Conservation (phyloP, 1,139 yeast species). For the Geotrichum klebahnii region DNA sequence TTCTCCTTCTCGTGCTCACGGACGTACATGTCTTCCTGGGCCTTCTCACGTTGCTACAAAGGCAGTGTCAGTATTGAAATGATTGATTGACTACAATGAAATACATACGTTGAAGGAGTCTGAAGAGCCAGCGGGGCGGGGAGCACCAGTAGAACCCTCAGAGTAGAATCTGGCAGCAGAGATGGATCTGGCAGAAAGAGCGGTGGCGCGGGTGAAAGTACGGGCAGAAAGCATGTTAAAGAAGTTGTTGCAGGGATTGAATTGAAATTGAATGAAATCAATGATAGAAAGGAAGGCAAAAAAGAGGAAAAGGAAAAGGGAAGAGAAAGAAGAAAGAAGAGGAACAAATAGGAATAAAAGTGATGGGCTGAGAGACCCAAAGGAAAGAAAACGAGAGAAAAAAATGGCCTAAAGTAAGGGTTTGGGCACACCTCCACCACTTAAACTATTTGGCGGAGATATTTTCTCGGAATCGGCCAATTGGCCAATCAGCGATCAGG, state of each 20-base stretch:
- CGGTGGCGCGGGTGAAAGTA: constrained; percentile 15
- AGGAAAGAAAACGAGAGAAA: neutral
- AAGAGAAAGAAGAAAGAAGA: neutral
- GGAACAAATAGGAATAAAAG: neutral
- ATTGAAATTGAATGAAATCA: neutral
- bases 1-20: constrained; percentile 62
- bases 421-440: neutral
- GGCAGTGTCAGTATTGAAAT: neutral
- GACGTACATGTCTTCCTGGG: constrained; percentile 62
- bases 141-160: constrained; percentile 55
- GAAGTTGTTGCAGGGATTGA: neutral
- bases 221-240: constrained; percentile 20
- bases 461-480: neutral
- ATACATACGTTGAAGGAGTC: constrained; percentile 51
- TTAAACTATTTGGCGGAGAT: neutral
- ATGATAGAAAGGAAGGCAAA: neutral
- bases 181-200: constrained; percentile 14
- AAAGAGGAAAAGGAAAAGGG: neutral
- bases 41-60: constrained; percentile 59
- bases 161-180: constrained; percentile 45
- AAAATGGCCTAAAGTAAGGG: no score
- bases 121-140: constrained; percentile 47
- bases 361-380: constrained; percentile 1
- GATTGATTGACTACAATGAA: neutral
- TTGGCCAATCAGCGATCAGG: constrained; percentile 13